phyloP scores from a whole-genome alignment of 768 basidiomycete genomes.

The Lentinula sp. region DNA sequence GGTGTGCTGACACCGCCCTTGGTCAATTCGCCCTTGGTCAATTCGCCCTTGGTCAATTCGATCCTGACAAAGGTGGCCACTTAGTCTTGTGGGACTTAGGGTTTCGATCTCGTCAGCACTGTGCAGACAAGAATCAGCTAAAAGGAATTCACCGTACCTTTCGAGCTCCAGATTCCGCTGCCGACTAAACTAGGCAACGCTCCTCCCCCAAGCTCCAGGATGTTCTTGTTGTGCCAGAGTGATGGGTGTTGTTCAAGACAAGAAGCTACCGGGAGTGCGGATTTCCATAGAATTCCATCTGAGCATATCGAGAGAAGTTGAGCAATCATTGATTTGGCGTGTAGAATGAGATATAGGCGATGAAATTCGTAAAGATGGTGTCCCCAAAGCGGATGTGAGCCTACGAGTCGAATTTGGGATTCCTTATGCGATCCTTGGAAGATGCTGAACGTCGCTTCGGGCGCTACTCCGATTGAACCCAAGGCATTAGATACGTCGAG shows the following conservation, averaged over 20 bases:
- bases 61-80: too few species aligned
- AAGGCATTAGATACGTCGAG: too few species aligned
- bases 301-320: too few species aligned
- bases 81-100: too few species aligned
- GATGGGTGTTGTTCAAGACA: conserved; percentile 52
- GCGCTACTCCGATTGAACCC: too few species aligned
- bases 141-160: conserved; percentile 34
- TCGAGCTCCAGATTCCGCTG: conserved; percentile 62
- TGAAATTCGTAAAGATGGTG: conserved; percentile 55
- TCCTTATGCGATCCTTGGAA: conserved; percentile 33
- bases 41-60: too few species aligned
- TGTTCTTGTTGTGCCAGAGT: conserved; percentile 37
- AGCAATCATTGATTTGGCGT: background rate
- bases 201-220: conserved; percentile 91
- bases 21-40: too few species aligned
- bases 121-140: too few species aligned
- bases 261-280: conserved; percentile 63
- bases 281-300: conserved; percentile 94
- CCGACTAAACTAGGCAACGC: conserved; percentile 81
- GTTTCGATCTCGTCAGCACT: background rate
- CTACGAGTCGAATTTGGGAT: conserved; percentile 65
- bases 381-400: conserved; percentile 78
- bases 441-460: conserved; percentile 47
- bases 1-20: too few species aligned
- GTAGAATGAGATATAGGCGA: background rate